These are phyloP conservation scores for Arthrocladium fulminans DNA, from an alignment of 2,329 filamentous ascomycete genomes.

Conservation along the genomic window DNA sequence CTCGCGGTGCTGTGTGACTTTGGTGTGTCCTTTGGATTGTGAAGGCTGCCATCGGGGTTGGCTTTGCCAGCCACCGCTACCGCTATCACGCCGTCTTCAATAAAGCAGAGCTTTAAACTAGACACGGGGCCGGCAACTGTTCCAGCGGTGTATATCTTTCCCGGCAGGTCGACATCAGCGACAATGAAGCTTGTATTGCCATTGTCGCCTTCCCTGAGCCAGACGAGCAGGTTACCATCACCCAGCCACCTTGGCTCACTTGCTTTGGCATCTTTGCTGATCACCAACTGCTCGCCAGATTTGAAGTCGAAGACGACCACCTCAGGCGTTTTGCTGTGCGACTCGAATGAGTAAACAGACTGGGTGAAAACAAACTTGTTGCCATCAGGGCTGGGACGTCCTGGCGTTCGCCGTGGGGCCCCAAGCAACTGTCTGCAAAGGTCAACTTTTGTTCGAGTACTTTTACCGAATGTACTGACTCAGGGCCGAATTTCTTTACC, in stretches of 20 bases:
- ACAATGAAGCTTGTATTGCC: slow-evolving; percentile 40
- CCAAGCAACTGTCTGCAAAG: slow-evolving; percentile 35
- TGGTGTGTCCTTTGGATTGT: slow-evolving; percentile 42
- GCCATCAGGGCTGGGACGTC: slow-evolving; percentile 37
- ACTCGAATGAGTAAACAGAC: slow-evolving; percentile 43
- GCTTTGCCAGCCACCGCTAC: slow-evolving; percentile 41
- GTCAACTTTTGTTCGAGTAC: slow-evolving; percentile 1
- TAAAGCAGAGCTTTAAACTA: slow-evolving; percentile 36
- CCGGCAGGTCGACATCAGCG: slow-evolving; percentile 32
- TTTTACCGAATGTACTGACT: background rate
- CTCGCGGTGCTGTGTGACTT: slow-evolving; percentile 39
- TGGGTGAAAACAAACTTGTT: slow-evolving; percentile 41
- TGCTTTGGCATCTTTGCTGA: slow-evolving; percentile 38
- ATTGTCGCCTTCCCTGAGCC: slow-evolving; percentile 37
- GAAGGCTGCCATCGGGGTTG: slow-evolving; percentile 39
- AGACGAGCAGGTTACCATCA: slow-evolving; percentile 36
- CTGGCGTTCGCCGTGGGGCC: slow-evolving; percentile 39
- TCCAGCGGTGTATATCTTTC: slow-evolving; percentile 36
- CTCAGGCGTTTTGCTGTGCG: slow-evolving; percentile 39
- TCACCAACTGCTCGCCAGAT: slow-evolving; percentile 32
- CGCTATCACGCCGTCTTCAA: slow-evolving; percentile 36
- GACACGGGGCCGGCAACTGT: slow-evolving; percentile 39
- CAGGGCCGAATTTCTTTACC: slow-evolving; percentile 6
- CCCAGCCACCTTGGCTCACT: slow-evolving; percentile 41
- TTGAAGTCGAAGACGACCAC: slow-evolving; percentile 38